These are phyloP conservation scores for Podosphaera xanthii DNA, from an alignment of 2,329 filamentous ascomycete species.

Conservation along the genomic window DNA sequence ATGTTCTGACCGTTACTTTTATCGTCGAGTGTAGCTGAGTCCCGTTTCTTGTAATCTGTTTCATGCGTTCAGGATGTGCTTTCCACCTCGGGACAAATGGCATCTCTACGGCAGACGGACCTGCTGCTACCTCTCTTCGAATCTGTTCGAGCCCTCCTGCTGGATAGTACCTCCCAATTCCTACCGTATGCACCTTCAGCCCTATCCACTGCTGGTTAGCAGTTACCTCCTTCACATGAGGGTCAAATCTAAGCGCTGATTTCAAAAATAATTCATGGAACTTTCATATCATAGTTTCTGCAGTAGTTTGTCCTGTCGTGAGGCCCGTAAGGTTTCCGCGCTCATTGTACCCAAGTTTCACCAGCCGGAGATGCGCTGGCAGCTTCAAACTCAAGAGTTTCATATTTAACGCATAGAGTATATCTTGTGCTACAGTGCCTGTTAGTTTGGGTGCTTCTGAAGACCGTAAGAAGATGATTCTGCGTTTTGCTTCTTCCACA, in stretches of 20 bases:
- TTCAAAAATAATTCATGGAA: neutral
- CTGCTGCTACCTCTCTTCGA: neutral
- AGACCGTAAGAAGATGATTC: neutral
- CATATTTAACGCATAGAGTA: neutral
- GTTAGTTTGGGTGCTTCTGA: neutral
- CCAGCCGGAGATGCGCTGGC: neutral
- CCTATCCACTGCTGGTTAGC: neutral
- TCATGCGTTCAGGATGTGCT: neutral
- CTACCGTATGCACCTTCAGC: neutral
- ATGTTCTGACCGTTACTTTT: neutral
- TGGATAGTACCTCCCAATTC: neutral
- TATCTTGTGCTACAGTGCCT: neutral
- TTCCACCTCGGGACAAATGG: neutral
- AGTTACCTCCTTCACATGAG: neutral
- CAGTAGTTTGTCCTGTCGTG: neutral
- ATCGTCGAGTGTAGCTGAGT: neutral
- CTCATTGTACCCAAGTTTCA: neutral
- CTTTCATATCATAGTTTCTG: neutral
- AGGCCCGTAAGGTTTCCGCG: neutral
- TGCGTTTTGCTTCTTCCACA: neutral
- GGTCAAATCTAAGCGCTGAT: neutral
- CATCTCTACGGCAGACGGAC: neutral
- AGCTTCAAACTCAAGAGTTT: neutral
- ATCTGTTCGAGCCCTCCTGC: neutral
- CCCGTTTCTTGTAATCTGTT: neutral